Base-by-base conservation (phyloP, 805 yeast genomes). In the Lachancea nothofagi region DNA sequence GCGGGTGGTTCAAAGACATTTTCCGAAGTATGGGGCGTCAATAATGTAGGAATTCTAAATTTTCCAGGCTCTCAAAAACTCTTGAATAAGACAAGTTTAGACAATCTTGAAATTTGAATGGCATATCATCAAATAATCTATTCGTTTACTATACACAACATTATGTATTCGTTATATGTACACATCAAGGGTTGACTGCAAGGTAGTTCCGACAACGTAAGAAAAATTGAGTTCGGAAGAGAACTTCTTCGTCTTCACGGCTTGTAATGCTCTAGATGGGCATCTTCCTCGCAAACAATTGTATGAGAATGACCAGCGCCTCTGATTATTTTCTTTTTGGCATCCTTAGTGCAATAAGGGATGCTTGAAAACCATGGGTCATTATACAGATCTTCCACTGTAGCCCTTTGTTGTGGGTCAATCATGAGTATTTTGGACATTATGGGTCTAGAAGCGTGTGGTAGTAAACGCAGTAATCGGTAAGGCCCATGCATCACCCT, bases 361-460 rank as follows among this genome's bases (percentile, higher is more conserved):
- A 84, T 82, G 22, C 72, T 74, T 22, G 59, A 53, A 41, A 83
- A 79, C 93, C 93, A 84, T 34, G 74, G 82, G 59, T 84, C 93
- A 18, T 65, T 62, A 44, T 78, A 65, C 7, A 84, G 73, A 23
- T 82, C 88, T 22, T 72, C 73, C 54, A 84, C 62, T 1, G 83
- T 73, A 1, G 88, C 85, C 53, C 94, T 71, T 42, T 71, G 65
- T 1, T 43, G 41, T 8, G 83, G 79, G 47, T 83, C 85, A 12
- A 81, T 67, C 37, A 70, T 70, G 20, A 84, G 62, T 78, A 84
- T 82, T 43, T 64, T 70, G 18, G 83, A 78, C 22, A 84, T 68
- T 8, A 84, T 67, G 9, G 90, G 93, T 60, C 95, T 72, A 12
- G 93, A 68, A 6, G 90, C 88, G 59, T 84, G 95, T 4, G 95